Evolutionary conservation across 495 filamentous ascomycete species (phyloP).

Genomic region (Parachaetomium inaequale): DNA sequence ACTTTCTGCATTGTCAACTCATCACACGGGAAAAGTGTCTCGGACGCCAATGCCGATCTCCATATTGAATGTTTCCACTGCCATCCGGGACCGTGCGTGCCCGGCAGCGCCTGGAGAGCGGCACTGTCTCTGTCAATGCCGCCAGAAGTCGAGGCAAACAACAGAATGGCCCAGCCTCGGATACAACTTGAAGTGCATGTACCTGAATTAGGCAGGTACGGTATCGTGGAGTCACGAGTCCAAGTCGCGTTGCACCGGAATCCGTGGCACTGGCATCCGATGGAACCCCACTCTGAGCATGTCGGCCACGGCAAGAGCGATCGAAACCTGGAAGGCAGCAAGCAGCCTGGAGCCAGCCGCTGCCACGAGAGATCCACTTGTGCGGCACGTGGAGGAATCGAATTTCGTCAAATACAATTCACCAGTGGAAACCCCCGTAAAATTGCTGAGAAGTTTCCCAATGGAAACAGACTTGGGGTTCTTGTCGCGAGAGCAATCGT

Average conservation of each 20-base stretch:
- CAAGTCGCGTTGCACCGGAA: neutral
- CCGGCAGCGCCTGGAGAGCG: too few species aligned
- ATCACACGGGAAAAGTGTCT: neutral
- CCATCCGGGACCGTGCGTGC: neutral
- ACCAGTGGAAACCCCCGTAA: too few species aligned
- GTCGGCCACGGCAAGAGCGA: neutral
- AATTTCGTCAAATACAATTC: neutral
- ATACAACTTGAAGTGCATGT: too few species aligned
- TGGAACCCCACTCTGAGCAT: neutral
- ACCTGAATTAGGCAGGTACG: neutral
- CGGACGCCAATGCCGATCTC: neutral
- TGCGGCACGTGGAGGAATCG: neutral
- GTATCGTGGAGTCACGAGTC: neutral
- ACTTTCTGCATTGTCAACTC: too few species aligned
- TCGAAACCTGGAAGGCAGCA: too few species aligned
- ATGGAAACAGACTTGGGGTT: too few species aligned
- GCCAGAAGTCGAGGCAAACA: neutral
- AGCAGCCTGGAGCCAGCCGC: neutral
- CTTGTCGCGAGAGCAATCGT: neutral
- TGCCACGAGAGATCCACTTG: neutral
- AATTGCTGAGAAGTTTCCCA: too few species aligned
- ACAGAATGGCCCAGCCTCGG: too few species aligned
- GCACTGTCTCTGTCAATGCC: neutral
- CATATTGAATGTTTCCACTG: neutral
- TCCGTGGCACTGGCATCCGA: neutral